phyloP scores from a whole-genome alignment of 2,329 filamentous ascomycete species.

The Dichotomopilus funicola region DNA sequence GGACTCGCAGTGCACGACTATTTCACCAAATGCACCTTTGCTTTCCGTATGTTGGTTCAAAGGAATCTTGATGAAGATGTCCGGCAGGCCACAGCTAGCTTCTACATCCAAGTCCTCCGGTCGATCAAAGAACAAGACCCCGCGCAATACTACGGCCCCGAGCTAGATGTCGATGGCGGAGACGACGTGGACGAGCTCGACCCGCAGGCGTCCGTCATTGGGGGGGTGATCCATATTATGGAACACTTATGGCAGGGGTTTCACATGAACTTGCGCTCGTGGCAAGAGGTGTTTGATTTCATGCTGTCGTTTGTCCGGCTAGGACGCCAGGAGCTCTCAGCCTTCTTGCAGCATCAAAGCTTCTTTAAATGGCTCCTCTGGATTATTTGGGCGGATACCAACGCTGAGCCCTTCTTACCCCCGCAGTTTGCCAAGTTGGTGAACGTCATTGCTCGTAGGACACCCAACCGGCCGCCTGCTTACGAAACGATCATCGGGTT shows the following conservation, averaged over 20 bases:
- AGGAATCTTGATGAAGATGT: constrained; percentile 51
- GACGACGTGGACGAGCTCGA: constrained; percentile 30
- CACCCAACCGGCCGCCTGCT: constrained; percentile 43
- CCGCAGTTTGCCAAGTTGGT: constrained; percentile 51
- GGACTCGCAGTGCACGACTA: constrained; percentile 56
- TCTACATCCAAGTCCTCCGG: constrained; percentile 47
- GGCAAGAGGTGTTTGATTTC: constrained; percentile 72
- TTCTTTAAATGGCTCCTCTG: constrained; percentile 54
- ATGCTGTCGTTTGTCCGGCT: constrained; percentile 59
- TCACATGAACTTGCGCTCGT: constrained; percentile 56
- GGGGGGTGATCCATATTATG: constrained; percentile 42
- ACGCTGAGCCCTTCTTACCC: constrained; percentile 38
- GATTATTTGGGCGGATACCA: constrained; percentile 54
- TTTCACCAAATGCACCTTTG: constrained; percentile 47
- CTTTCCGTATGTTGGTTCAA: constrained; percentile 60
- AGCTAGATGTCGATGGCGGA: constrained; percentile 24
- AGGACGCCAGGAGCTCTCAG: constrained; percentile 50
- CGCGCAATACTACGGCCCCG: constrained; percentile 37
- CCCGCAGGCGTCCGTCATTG: constrained; percentile 29
- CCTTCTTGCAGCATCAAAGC: constrained; percentile 50
- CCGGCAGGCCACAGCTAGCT: constrained; percentile 44
- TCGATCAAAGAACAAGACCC: constrained; percentile 46
- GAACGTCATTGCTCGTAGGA: constrained; percentile 44
- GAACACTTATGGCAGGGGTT: constrained; percentile 56
- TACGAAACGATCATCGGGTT: constrained; percentile 49